These are phyloP conservation scores for Coix lacrymajobi DNA, from an alignment of 176 grass and related monocot genomes.

Conservation along the genomic window DNA sequence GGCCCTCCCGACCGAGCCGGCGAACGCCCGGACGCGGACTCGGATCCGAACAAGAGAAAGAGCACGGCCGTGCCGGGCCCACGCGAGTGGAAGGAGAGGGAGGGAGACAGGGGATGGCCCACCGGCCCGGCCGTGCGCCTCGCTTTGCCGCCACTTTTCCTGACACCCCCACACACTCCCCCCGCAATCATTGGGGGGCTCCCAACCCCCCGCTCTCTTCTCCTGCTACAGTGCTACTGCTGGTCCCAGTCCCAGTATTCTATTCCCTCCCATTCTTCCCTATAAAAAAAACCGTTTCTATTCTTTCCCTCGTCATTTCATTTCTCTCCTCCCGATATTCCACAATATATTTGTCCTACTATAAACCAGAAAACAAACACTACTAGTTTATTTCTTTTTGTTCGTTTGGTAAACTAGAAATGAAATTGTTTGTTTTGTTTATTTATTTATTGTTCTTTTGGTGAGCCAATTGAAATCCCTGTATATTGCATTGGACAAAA, in stretches of 20 bases:
- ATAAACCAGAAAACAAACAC: no score
- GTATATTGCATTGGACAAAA: no score
- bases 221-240: neutral
- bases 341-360: neutral
- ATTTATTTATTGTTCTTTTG: no score
- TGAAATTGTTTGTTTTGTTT: no score
- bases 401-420: no score
- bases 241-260: no score
- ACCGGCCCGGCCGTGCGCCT: constrained; percentile 51
- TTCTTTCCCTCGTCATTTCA: neutral
- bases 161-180: constrained; percentile 32
- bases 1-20: no score
- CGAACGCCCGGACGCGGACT: no score
- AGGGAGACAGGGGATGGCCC: constrained; percentile 29
- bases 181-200: constrained; percentile 42
- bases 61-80: constrained; percentile 1
- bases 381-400: no score
- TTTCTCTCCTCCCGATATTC: neutral
- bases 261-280: neutral
- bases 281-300: neutral
- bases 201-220: neutral
- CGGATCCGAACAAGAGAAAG: neutral
- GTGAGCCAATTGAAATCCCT: no score
- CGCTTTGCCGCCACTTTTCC: constrained; percentile 43
- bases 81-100: neutral